These are phyloP conservation scores for Sinapis alba DNA, from an alignment of 441 rosid species.

Conservation along the genomic window DNA sequence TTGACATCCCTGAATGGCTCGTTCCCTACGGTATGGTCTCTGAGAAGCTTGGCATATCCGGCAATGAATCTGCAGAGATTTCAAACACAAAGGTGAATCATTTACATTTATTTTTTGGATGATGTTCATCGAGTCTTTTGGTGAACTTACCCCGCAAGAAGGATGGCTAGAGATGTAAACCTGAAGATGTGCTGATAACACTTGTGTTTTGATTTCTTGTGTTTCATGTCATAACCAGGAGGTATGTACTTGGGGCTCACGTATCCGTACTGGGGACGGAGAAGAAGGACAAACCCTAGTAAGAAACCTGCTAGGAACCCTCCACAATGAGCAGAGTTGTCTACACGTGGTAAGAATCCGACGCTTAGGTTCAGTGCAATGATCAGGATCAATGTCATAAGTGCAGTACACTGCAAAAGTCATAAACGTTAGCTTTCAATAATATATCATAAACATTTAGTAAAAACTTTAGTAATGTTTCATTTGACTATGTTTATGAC, in stretches of 20 bases:
- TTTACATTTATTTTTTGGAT: neutral
- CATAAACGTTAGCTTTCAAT: neutral
- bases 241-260: constrained; percentile 65
- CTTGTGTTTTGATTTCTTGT: constrained; percentile 58
- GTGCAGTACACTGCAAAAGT: constrained; percentile 63
- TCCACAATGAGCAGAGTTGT: constrained; percentile 84
- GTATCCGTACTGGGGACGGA: constrained; percentile 85
- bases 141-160: constrained; percentile 61
- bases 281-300: constrained; percentile 73
- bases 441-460: neutral
- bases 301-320: constrained; percentile 76
- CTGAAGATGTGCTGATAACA: constrained; percentile 60
- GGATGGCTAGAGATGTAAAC: constrained; percentile 44
- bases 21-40: constrained; percentile 24
- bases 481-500: neutral
- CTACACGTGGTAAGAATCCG: constrained; percentile 70
- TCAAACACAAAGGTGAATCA: neutral
- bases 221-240: constrained; percentile 61
- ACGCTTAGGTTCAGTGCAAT: constrained; percentile 60
- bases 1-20: constrained; percentile 25
- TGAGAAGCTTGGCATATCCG: constrained; percentile 46
- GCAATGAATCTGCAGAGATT: constrained; percentile 43
- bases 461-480: no score
- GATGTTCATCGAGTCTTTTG: constrained; percentile 10
- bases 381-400: constrained; percentile 53